Conservation (phyloP, 495 filamentous ascomycete species). For the Tuber borchii region DNA sequence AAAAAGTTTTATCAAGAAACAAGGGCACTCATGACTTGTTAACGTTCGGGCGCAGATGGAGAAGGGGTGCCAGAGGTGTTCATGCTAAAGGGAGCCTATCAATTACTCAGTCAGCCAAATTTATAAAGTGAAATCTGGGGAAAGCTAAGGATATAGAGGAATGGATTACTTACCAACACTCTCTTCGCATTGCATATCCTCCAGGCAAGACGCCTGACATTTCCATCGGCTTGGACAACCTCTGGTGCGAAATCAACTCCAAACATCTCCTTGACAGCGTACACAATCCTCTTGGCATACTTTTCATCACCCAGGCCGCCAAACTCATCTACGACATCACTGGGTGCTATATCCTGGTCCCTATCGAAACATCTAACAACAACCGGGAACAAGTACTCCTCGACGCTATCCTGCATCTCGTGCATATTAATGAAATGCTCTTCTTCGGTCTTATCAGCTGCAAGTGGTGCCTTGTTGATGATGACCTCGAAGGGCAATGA, state of each 20-base stretch:
- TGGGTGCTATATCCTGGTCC: conserved; percentile 85
- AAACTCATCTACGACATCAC: conserved; percentile 70
- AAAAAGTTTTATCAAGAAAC: neutral
- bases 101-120: conserved; percentile 8
- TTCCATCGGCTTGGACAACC: conserved; percentile 89
- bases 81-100: conserved; percentile 35
- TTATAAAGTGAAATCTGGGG: neutral
- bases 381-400: conserved; percentile 69
- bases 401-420: conserved; percentile 55
- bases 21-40: neutral
- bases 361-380: conserved; percentile 86
- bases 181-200: conserved; percentile 91
- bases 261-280: conserved; percentile 95
- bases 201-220: conserved; percentile 86
- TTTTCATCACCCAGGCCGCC: conserved; percentile 84
- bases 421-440: conserved; percentile 41
- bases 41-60: conserved; percentile 19
- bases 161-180: conserved; percentile 64
- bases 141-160: neutral
- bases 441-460: conserved; percentile 62
- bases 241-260: conserved; percentile 90
- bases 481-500: conserved; percentile 87
- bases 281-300: conserved; percentile 80
- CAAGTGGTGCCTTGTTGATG: conserved; percentile 53
- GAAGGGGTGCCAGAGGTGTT: conserved; percentile 31